phyloP scores from a whole-genome alignment of 75 land plant species.

The Pinus taeda region DNA sequence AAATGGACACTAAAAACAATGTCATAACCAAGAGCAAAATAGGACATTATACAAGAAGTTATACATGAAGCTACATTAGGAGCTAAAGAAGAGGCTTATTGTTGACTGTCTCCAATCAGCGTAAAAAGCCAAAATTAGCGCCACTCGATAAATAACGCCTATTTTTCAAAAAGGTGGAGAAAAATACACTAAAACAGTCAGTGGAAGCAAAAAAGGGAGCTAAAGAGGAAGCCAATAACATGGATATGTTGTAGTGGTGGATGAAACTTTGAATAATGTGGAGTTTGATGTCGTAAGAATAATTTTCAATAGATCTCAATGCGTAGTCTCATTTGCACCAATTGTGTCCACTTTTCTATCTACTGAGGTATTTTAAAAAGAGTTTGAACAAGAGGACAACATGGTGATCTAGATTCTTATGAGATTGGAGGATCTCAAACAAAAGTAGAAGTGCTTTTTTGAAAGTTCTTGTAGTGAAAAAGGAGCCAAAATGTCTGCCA shows the following conservation, averaged over 20 bases:
- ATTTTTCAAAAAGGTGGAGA: no score
- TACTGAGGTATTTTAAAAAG: constrained; percentile 56
- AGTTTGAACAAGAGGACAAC: constrained; percentile 73
- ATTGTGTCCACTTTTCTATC: constrained; percentile 68
- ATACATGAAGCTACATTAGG: no score
- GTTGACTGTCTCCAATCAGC: no score
- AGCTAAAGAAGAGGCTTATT: no score
- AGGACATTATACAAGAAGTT: no score
- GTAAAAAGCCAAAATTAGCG: no score
- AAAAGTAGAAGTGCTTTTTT: constrained; percentile 71
- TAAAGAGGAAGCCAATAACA: no score
- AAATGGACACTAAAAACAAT: no score
- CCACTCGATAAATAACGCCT: no score
- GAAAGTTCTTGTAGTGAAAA: constrained; percentile 96
- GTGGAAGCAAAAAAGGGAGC: no score
- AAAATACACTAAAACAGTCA: no score
- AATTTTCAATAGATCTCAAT: constrained; percentile 85
- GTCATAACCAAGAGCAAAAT: no score
- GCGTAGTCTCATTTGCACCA: neutral
- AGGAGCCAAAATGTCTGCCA: constrained; percentile 98
- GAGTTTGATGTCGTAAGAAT: constrained; percentile 85
- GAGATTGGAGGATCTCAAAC: constrained; percentile 93
- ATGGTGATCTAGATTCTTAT: constrained; percentile 74
- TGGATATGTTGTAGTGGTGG: constrained; percentile 18
- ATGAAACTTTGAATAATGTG: constrained; percentile 86